A percentile compares a stretch with the other conserved stretches of the same genome.
Evolutionary conservation across 108 stramenopile genomes (phyloP).

Genomic region (Cyclotella kingstonii): DNA sequence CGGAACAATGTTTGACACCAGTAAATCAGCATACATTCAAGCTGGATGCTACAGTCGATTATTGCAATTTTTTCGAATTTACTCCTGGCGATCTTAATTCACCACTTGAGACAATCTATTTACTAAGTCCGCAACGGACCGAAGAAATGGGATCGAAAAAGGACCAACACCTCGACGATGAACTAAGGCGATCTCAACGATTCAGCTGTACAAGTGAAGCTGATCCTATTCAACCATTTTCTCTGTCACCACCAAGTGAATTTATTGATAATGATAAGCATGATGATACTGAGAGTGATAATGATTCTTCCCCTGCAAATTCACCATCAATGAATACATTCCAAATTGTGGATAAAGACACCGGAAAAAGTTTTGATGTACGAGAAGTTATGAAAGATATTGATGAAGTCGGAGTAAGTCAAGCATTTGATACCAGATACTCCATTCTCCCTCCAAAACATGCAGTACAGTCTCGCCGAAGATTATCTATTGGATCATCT

Average conservation of each 20-base stretch:
- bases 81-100: slow-evolving; percentile 13
- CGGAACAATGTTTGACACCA: slow-evolving; percentile 4
- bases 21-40: not conserved
- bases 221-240: slow-evolving; percentile 11
- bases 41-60: not conserved
- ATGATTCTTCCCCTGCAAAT: slow-evolving; percentile 18
- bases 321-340: slow-evolving; percentile 1
- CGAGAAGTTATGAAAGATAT: slow-evolving; percentile 38
- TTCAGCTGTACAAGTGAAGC: slow-evolving; percentile 5
- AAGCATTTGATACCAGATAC: slow-evolving; percentile 27
- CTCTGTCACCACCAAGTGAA: slow-evolving; percentile 7
- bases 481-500: not conserved
- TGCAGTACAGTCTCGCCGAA: slow-evolving; percentile 14
- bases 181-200: no score
- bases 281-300: slow-evolving; percentile 5
- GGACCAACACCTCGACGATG: no score
- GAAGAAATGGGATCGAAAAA: not conserved
- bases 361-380: slow-evolving; percentile 26
- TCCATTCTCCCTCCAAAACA: slow-evolving; percentile 24
- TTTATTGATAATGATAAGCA: not conserved
- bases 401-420: slow-evolving; percentile 18
- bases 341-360: slow-evolving; percentile 34
- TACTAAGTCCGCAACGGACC: slow-evolving; percentile 9
- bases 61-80: not conserved
- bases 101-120: slow-evolving; percentile 28